Evolutionary conservation across 495 filamentous ascomycete genomes (phyloP), one percentile per base, ranked within the genome.

Genomic region (Tuber borchii): DNA sequence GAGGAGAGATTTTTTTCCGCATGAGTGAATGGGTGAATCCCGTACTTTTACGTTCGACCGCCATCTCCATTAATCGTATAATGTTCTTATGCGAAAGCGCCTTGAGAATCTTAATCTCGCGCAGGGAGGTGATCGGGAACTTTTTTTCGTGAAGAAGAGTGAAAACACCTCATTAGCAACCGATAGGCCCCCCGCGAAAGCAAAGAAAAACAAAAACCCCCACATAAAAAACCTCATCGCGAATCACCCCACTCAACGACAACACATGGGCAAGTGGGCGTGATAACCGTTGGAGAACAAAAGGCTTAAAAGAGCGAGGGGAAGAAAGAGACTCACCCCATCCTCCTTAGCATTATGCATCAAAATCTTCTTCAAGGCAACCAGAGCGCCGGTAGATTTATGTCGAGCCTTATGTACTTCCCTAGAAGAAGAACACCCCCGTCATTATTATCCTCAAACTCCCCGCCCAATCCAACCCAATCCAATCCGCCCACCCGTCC

Each of bases 41-140:
- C 74, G 56, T 74, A 75, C 76, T 91, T 78, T 87, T 90, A 70
- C 89, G 86, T 84, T 99, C 95, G 31, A 99, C 90, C 14, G 94
- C 93, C 95, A 99, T 98, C 83, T 99, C 96, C 85, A 93, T 92
- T 56, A 99, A 86, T 72, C 88, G 90, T 73, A 99, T 85, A 45
- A 98, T 88, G 81, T 99, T 99, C 61, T 87, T 88, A 84, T 99
- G 96, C 12, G 90, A 93, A 31, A 99, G 86, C 84, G 97, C 90
- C 85, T 99, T 99, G 46, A 99, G 85, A 43, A 99, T 88, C 86
- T 97, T 98, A 86, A 99, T 97, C 84, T 97, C 91, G 51, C 91
- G 89, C 31, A 93, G 86, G 4, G 91, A 91, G 0, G 91, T 93
- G 74, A 93, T 93, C 3, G 91, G 91, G 74, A 93, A 93, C 85